Base-by-base conservation (phyloP, 106 monocot species). In the Acanthochlamys bracteata region DNA sequence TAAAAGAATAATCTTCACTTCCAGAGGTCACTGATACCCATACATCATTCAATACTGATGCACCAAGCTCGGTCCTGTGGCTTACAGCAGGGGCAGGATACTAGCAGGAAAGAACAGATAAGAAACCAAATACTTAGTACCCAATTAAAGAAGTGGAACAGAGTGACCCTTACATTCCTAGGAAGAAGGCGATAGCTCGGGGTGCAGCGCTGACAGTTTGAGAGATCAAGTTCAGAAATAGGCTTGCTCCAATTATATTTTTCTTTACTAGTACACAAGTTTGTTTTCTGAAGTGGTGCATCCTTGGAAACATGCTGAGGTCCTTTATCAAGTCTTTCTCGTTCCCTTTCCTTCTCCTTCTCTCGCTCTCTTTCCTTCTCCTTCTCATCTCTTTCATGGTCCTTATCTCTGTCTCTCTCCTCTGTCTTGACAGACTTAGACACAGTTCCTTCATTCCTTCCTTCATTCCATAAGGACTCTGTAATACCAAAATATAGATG, bases 1-100 rank as follows among this genome's bases (percentile, higher is more conserved):
- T 98, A 59, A 98, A 92, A 51, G 96, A 91, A 75, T 88, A 98
- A 76, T 98, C 96, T 59, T 98, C 96, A 58, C 92, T 98, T 41
- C 96, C 96, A 15, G 88, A 88, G 52, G 96, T 92, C 66, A 91
- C 92, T 51, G 96, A 98, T 39, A 92, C 96, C 92, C 96, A 98
- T 9, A 66, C 14, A 81, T 98, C 96, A 79, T 98, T 98, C 43
- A 98, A 66, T 26, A 98, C 83, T 8, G 81, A 66, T 19, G 70
- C 62, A 16, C 83, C 96, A 74, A 83, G 83, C 7, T 83, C 75
- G 8, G 96, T 98, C 66, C 91, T 83, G 56, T 83, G 74, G 76
- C 88, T 89, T 62, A 88, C 73, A 76, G 82, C 63, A 78, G 96
- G 96, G 25, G 76, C 81, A 39, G 82, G 72, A 74, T 98, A 88